A percentile compares a stretch with the other conserved stretches of the same genome.
phyloP scores from a whole-genome alignment of 2,329 filamentous ascomycete genomes.

The Pseudocercospora musae region DNA sequence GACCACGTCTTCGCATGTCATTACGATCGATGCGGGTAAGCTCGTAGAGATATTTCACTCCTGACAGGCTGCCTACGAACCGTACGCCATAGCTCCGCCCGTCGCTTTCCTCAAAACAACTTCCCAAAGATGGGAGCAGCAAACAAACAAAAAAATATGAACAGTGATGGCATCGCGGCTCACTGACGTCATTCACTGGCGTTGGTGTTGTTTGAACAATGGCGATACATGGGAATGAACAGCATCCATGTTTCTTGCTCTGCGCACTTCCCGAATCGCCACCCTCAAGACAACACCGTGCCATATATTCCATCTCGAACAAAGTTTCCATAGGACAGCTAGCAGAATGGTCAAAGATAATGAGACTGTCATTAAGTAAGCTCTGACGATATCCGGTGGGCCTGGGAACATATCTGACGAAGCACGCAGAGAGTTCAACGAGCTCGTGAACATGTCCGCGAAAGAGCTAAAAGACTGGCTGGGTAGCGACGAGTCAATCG shows the following conservation, averaged over 20 bases:
- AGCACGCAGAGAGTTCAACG: conserved; percentile 57
- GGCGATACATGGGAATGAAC: too few relatives aligned
- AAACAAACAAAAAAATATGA: not conserved
- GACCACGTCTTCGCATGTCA: not conserved
- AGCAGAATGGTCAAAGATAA: conserved; percentile 52
- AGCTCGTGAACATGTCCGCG: conserved; percentile 63
- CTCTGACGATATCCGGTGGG: not conserved
- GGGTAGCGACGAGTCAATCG: conserved; percentile 55
- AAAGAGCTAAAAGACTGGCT: conserved; percentile 62
- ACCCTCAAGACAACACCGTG: not conserved
- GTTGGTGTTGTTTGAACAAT: not conserved
- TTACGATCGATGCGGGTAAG: not conserved
- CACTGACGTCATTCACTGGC: conserved; percentile 4
- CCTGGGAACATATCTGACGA: not conserved
- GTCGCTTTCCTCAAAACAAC: too few relatives aligned
- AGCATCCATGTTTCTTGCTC: too few relatives aligned
- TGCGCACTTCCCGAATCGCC: too few relatives aligned
- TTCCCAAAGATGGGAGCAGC: too few relatives aligned
- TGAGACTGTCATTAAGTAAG: conserved; percentile 50
- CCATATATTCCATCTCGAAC: not conserved
- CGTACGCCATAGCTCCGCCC: not conserved
- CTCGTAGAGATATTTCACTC: not conserved
- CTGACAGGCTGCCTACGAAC: not conserved
- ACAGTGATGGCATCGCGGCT: not conserved
- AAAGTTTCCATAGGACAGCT: conserved; percentile 2